phyloP scores from a whole-genome alignment of 768 basidiomycete genomes.

The Termitomyces titanicus region DNA sequence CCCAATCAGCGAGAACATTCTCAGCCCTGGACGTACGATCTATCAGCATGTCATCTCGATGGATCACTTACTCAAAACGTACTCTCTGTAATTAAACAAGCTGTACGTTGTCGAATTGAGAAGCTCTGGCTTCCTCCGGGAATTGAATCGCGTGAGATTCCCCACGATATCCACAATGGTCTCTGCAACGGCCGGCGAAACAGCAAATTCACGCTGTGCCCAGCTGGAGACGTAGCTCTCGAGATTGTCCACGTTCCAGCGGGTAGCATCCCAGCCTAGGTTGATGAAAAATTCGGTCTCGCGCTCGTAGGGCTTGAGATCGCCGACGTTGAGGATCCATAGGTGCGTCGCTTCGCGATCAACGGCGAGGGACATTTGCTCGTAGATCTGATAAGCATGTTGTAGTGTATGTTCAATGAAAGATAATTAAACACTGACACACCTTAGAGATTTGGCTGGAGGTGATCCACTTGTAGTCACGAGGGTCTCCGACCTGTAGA shows the following conservation, averaged over 20 bases:
- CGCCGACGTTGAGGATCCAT: slow-evolving; percentile 76
- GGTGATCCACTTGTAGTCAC: slow-evolving; percentile 72
- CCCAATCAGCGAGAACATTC: slow-evolving; percentile 47
- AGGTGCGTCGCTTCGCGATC: slow-evolving; percentile 54
- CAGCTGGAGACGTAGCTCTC: slow-evolving; percentile 49
- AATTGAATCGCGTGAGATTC: slow-evolving; percentile 54
- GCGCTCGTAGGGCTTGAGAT: slow-evolving; percentile 71
- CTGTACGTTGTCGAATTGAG: slow-evolving; percentile 60
- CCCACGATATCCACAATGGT: slow-evolving; percentile 49
- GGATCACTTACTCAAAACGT: slow-evolving; percentile 19
- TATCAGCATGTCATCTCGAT: background rate
- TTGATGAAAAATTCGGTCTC: slow-evolving; percentile 67
- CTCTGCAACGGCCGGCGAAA: slow-evolving; percentile 34
- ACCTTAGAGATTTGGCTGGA: slow-evolving; percentile 53
- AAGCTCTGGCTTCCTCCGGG: slow-evolving; percentile 64
- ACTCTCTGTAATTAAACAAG: slow-evolving; percentile 68
- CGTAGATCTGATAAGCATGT: slow-evolving; percentile 39
- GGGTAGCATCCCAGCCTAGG: slow-evolving; percentile 56
- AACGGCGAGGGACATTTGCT: slow-evolving; percentile 67
- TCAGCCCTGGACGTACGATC: slow-evolving; percentile 46
- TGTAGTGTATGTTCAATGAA: background rate
- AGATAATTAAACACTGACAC: background rate
- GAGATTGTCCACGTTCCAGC: slow-evolving; percentile 53
- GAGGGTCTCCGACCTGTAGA: slow-evolving; percentile 54
- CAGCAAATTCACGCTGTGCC: slow-evolving; percentile 64